Percentiles rank a stretch among this genome's conserved stretches.
Conservation (phyloP, 345 rosid species). For the Trapa bicornis region DNA sequence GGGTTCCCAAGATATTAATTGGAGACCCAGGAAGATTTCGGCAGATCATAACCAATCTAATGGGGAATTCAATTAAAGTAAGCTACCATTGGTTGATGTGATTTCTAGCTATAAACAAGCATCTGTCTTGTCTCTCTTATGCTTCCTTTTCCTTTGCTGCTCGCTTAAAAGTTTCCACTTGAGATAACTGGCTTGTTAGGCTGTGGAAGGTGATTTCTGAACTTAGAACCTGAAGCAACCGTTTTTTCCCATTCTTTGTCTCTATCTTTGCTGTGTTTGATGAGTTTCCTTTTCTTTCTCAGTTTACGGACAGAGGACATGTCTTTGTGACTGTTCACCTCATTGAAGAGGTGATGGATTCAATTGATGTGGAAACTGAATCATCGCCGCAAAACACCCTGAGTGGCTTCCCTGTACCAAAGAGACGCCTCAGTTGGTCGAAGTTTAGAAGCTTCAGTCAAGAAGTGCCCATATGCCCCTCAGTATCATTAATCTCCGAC, state of each 20-base stretch:
- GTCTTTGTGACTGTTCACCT: conserved; percentile 72
- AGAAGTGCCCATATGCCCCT: conserved; percentile 23
- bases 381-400: conserved; percentile 43
- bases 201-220: background rate
- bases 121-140: background rate
- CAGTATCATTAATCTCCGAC: conserved; percentile 27
- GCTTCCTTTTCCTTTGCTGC: background rate
- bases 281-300: conserved; percentile 3
- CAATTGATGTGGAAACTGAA: conserved; percentile 37
- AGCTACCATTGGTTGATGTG: conserved; percentile 9
- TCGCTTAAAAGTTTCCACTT: background rate
- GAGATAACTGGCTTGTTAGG: background rate
- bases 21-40: conserved; percentile 95
- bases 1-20: conserved; percentile 66
- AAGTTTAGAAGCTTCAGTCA: conserved; percentile 46
- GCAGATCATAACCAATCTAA: conserved; percentile 85
- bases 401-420: conserved; percentile 78
- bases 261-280: background rate
- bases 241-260: background rate
- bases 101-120: background rate
- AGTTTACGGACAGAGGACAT: conserved; percentile 94
- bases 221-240: background rate
- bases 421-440: conserved; percentile 58
- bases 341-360: conserved; percentile 59
- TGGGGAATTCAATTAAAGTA: conserved; percentile 95